These are phyloP conservation scores for Phoenix dactylifera DNA, from an alignment of 176 grass and related monocot species.

Conservation along the genomic window DNA sequence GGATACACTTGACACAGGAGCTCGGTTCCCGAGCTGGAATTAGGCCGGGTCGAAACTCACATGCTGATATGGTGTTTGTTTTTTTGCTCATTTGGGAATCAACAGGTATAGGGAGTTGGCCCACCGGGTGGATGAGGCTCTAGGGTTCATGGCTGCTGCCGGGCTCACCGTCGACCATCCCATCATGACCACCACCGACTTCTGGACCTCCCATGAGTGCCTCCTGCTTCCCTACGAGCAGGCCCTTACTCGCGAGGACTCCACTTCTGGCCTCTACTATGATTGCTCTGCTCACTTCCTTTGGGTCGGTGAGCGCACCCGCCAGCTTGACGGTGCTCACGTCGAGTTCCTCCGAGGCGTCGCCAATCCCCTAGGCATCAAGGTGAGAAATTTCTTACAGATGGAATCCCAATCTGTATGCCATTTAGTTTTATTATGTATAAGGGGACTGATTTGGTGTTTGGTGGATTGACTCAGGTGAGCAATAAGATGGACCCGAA, in stretches of 20 bases:
- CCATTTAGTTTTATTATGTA: not conserved
- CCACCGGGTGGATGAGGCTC: conserved; percentile 72
- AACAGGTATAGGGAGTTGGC: conserved; percentile 88
- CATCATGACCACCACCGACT: conserved; percentile 83
- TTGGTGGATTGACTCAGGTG: conserved; percentile 31
- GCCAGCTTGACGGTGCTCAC: conserved; percentile 87
- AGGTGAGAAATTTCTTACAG: conserved; percentile 36
- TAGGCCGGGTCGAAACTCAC: not conserved
- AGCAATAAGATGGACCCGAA: conserved; percentile 91
- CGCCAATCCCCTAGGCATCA: conserved; percentile 84
- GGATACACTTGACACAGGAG: no score
- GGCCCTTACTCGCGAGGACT: conserved; percentile 76
- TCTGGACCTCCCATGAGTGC: conserved; percentile 94
- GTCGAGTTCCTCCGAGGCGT: conserved; percentile 80
- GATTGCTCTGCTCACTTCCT: conserved; percentile 93
- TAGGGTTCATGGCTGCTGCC: conserved; percentile 88
- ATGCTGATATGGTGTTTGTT: not conserved
- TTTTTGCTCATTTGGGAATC: conserved; percentile 7
- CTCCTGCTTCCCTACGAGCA: conserved; percentile 88
- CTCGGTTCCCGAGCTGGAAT: not conserved
- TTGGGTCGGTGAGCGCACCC: conserved; percentile 85
- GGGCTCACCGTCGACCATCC: conserved; percentile 75
- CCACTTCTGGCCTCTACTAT: conserved; percentile 62
- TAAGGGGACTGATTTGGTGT: not conserved
- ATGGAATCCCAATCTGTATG: not conserved